Base-by-base conservation (phyloP, 2,329 filamentous ascomycete genomes). In the Colletotrichum sp. region DNA sequence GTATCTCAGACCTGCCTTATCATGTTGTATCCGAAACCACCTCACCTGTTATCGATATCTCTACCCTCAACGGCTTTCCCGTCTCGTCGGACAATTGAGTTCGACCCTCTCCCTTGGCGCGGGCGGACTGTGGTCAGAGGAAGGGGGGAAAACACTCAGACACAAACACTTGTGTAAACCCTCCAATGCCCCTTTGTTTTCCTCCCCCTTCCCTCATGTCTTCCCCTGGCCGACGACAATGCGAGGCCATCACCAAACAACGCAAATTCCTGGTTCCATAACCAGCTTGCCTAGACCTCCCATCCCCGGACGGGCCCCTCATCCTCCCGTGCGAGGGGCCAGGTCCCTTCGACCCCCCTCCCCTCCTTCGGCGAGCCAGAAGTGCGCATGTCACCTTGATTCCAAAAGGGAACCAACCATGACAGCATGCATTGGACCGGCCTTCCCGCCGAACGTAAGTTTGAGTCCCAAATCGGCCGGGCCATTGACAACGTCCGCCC, bases 211-310 rank as follows among this genome's bases (percentile, higher is more conserved):
- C 43, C 43, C 43, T 48, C 10, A 4, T 48, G 10, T 21, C 43
- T 43, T 26, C 38, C 63, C 69, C 64, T 72, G 63, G 32, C 57
- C 63, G 55, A 57, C 32, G 32, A 72, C 57, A 64, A 72, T 24
- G 73, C 63, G 57, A 68, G 69, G 69, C 57, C 69, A 75, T 75
- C 63, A 36, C 69, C 63, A 72, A 72, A 73, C 55, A 61, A 15
- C 24, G 26, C 48, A 52, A 8, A 18, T 61, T 66, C 18, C 36
- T 28, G 58, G 57, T 52, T 34, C 55, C 61, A 43, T 38, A n/a
- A 57, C 28, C 61, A 55, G 8, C 38, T 26, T 67, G 52, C 30
- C 16, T 57, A 34, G 26, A 15, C 9, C 24, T 32, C n/a, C 4
- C 26, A 61, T n/a, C 68, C 64, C 52, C 24, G 26, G 30, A 34